Base-by-base conservation (phyloP, 805 yeast genomes). In the Allodekkera sacchari region DNA sequence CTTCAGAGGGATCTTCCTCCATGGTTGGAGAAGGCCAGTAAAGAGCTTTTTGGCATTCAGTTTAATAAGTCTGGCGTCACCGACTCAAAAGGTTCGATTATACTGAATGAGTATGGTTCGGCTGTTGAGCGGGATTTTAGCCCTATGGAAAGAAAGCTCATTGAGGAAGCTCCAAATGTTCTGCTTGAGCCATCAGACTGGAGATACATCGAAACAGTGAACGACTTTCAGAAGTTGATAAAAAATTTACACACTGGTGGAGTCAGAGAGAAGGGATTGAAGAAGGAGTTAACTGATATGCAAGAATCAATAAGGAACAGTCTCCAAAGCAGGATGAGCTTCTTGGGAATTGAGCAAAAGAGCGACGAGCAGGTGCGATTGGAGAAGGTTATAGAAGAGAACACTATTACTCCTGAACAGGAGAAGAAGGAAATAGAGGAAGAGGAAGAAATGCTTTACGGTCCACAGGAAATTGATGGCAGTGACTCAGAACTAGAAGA, bases 181-280 rank as follows among this genome's bases (percentile, higher is more conserved):
- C 48, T 83, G 15, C 42, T 76, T 7, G 54, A 65, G 10, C 62
- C 69, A 1, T 38, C 55, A 5, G 71, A 72, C 22, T 87, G 96
- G 96, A 70, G 79, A 33, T 83, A 54, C 43, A 71, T 75, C 41
- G 94, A 85, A 42, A 58, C 50, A 2, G 62, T 68, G 0, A 70
- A 66, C n/a, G 78, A 80, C 24, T 53, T 85, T 20, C 71, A 69
- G 2, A 50, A 50, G 10, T 48, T 88, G 17, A 36, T 77, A 7
- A 50, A 56, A n/a, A 80, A 89, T 84, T 59, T 87, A 30, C 77
- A 80, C 43, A 75, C 72, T 4, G 74, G 78, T 68, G 96, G 96
- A 3, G 62, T 59, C 31, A 60, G 94, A 28, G 96, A 87, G 48
- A 65, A 74, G 12, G 64, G 59, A 22, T 63, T 88, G 28, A 59